Evolutionary conservation across 176 grass and related monocot species (phyloP).

Genomic region (Cymbopogon citratus): DNA sequence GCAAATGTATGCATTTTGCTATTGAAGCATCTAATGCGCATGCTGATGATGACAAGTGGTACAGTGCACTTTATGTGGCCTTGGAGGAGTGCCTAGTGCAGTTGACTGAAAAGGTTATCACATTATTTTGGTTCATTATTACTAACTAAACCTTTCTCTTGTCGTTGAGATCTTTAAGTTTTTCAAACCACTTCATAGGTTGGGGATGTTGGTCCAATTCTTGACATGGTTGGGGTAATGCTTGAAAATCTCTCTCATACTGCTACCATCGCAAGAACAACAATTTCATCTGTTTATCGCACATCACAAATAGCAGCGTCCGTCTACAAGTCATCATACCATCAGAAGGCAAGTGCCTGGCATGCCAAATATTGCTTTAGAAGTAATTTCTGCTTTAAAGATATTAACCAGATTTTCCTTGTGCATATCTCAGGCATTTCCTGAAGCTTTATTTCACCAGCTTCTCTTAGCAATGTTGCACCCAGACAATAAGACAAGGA

Average conservation of each 20-base stretch:
- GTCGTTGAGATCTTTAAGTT: conserved; percentile 10
- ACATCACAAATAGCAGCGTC: conserved; percentile 68
- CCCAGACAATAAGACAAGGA: conserved; percentile 76
- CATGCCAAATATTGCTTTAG: background rate
- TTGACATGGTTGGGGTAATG: conserved; percentile 83
- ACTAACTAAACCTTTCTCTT: conserved; percentile 20
- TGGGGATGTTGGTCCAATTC: conserved; percentile 85
- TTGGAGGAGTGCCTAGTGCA: conserved; percentile 79
- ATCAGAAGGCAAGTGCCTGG: conserved; percentile 65
- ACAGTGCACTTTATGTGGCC: conserved; percentile 60
- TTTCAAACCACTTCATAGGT: conserved; percentile 50
- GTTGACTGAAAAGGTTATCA: conserved; percentile 73
- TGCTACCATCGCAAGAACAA: conserved; percentile 51
- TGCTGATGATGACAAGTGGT: conserved; percentile 43
- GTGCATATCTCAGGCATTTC: conserved; percentile 62
- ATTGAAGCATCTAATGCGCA: conserved; percentile 66
- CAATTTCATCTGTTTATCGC: conserved; percentile 85
- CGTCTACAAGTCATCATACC: conserved; percentile 72
- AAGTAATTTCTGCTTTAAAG: conserved; percentile 30
- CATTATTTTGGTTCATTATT: conserved; percentile 20
- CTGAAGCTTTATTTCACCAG: conserved; percentile 94
- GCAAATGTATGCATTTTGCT: conserved; percentile 90
- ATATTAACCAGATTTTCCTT: conserved; percentile 18
- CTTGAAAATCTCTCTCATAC: conserved; percentile 81
- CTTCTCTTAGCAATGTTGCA: conserved; percentile 90